Percentiles rank a stretch among this genome's conserved stretches.
phyloP scores from a whole-genome alignment of 805 yeast genomes.

The Saturnispora saitoi region DNA sequence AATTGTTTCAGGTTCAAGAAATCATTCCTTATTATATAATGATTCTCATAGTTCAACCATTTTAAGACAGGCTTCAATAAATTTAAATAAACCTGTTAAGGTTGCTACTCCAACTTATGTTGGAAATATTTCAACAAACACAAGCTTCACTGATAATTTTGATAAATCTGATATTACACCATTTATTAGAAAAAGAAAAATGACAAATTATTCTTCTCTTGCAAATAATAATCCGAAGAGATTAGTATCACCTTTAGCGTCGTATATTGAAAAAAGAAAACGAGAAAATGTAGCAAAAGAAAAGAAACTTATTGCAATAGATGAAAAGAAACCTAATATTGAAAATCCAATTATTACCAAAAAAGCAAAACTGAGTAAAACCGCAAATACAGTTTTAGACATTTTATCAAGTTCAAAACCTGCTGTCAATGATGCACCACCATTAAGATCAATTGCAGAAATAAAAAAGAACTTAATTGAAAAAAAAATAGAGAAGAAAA shows the following conservation, averaged over 20 bases:
- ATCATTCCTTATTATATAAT: constrained; percentile 11
- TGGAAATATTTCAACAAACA: constrained; percentile 11
- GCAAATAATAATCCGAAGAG: constrained; percentile 24
- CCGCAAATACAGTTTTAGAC: constrained; percentile 14
- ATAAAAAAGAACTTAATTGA: background rate
- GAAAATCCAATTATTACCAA: constrained; percentile 11
- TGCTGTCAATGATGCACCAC: background rate
- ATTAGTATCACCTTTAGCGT: constrained; percentile 23
- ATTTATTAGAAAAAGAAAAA: constrained; percentile 18
- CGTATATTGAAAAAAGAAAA: constrained; percentile 17
- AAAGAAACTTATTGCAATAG: constrained; percentile 3
- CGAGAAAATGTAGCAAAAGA: constrained; percentile 4
- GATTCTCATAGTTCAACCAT: constrained; percentile 15
- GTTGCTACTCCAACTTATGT: constrained; percentile 22
- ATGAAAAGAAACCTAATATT: background rate
- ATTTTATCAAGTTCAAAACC: constrained; percentile 7
- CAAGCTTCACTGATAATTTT: background rate
- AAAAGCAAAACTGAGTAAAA: constrained; percentile 12
- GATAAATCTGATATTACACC: constrained; percentile 6
- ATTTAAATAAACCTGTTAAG: constrained; percentile 19
- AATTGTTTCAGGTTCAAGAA: constrained; percentile 3
- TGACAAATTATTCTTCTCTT: constrained; percentile 22
- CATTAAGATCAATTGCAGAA: background rate
- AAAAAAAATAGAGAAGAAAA: background rate
- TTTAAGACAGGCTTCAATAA: constrained; percentile 18